A percentile compares a stretch with the other conserved stretches of the same genome.
Evolutionary conservation across 768 basidiomycete genomes (phyloP).

Genomic region (Coprinopsis sp.): DNA sequence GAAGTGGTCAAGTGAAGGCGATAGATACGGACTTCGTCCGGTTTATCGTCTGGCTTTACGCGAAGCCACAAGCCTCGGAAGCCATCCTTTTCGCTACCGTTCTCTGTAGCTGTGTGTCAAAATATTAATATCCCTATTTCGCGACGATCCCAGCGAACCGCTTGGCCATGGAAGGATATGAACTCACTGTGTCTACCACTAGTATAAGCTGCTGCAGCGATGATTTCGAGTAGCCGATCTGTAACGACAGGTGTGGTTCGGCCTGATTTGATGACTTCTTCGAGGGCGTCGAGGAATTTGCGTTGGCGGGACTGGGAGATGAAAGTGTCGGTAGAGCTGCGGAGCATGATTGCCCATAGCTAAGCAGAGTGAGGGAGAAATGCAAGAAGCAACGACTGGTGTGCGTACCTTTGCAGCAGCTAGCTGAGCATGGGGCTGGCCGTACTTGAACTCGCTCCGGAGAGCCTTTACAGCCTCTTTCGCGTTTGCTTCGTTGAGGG

Average conservation of each 20-base stretch:
- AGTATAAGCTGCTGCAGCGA: conserved; percentile 77
- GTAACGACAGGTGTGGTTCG: conserved; percentile 76
- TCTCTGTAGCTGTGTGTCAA: conserved; percentile 13
- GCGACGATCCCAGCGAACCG: too few relatives aligned
- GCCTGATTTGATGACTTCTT: conserved; percentile 62
- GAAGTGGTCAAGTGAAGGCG: neutral
- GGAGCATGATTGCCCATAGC: conserved; percentile 89
- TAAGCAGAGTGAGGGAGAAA: conserved; percentile 25
- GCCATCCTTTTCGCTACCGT: conserved; percentile 37
- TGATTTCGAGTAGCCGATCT: conserved; percentile 73
- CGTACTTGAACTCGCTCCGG: conserved; percentile 80
- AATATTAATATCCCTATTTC: too few relatives aligned
- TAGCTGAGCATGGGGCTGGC: conserved; percentile 71
- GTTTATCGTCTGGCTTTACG: conserved; percentile 74
- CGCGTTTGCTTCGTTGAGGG: conserved; percentile 62
- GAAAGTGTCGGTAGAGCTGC: conserved; percentile 71
- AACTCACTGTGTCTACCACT: conserved; percentile 44
- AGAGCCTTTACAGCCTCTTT: conserved; percentile 83
- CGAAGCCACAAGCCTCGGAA: conserved; percentile 76
- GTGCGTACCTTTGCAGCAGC: conserved; percentile 66
- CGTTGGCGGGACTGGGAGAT: conserved; percentile 63
- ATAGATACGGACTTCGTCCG: conserved; percentile 56
- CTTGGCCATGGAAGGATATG: neutral
- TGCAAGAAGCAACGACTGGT: neutral
- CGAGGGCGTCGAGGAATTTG: conserved; percentile 79